phyloP scores from a whole-genome alignment of 1,284 basidiomycete genomes.

The Cryptococcus sp. region DNA sequence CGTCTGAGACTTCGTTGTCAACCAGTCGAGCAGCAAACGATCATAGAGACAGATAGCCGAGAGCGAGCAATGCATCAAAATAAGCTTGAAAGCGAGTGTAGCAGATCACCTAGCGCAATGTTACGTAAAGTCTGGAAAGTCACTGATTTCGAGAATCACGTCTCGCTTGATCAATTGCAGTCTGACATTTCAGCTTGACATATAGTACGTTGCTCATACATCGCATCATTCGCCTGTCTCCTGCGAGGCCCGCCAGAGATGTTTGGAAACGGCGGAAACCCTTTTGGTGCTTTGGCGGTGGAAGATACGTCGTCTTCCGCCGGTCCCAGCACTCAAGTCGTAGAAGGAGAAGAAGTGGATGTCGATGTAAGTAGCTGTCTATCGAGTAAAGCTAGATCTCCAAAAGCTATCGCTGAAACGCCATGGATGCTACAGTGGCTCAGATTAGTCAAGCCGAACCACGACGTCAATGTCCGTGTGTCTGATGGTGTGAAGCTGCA shows the following conservation, averaged over 20 bases:
- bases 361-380: conserved; percentile 31
- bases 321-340: conserved; percentile 24
- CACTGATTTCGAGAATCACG: too few relatives aligned
- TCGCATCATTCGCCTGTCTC: too few relatives aligned
- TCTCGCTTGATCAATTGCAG: too few relatives aligned
- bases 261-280: conserved; percentile 31
- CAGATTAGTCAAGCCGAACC: conserved; percentile 48
- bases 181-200: too few relatives aligned
- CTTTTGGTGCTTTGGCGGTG: conserved; percentile 41
- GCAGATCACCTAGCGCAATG: too few relatives aligned
- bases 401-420: background rate
- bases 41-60: too few relatives aligned
- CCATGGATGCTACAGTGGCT: conserved; percentile 45
- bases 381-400: background rate
- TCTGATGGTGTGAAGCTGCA: conserved; percentile 41
- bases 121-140: too few relatives aligned
- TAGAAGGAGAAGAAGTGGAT: conserved; percentile 48
- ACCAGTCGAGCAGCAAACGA: too few relatives aligned
- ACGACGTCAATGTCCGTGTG: conserved; percentile 51
- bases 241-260: conserved; percentile 8
- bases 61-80: too few relatives aligned
- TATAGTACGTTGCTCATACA: too few relatives aligned
- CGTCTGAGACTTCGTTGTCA: too few relatives aligned
- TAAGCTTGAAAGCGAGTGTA: too few relatives aligned
- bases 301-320: conserved; percentile 18